phyloP scores from a whole-genome alignment of 352 stramenopile species.

The Globisporangium abappressorium region DNA sequence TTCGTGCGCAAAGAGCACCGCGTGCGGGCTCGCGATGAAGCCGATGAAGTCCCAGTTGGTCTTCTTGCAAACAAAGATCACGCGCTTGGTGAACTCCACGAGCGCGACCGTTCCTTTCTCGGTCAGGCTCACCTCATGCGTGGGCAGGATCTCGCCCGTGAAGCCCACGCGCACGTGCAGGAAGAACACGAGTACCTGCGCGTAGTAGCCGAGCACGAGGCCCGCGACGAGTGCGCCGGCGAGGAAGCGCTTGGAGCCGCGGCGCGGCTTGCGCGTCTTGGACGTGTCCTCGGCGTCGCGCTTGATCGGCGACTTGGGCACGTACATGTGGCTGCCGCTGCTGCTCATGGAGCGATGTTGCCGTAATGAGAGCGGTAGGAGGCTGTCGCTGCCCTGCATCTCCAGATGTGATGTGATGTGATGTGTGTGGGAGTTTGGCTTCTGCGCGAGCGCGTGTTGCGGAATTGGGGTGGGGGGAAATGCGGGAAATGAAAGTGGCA shows the following conservation, averaged over 20 bases:
- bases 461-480: background rate
- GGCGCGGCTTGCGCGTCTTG: slow-evolving; percentile 17
- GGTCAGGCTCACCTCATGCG: slow-evolving; percentile 33
- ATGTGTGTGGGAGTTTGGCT: background rate
- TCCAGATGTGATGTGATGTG: background rate
- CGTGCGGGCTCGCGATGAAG: slow-evolving; percentile 59
- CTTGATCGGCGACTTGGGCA: slow-evolving; percentile 3
- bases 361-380: slow-evolving; percentile 12
- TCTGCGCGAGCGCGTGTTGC: background rate
- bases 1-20: slow-evolving; percentile 64
- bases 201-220: slow-evolving; percentile 64
- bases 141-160: slow-evolving; percentile 48
- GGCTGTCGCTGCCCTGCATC: slow-evolving; percentile 10
- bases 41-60: slow-evolving; percentile 81
- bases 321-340: slow-evolving; percentile 6
- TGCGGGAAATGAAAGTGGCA: background rate
- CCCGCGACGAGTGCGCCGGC: slow-evolving; percentile 22
- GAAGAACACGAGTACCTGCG: slow-evolving; percentile 68
- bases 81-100: slow-evolving; percentile 49
- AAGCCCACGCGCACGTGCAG: slow-evolving; percentile 56
- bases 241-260: slow-evolving; percentile 20
- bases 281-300: slow-evolving; percentile 15
- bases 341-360: background rate
- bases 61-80: slow-evolving; percentile 71
- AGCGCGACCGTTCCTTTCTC: slow-evolving; percentile 50